A percentile compares a stretch with the other conserved stretches of the same genome.
Conservation (phyloP, 2,329 filamentous ascomycete genomes). For the Neofusicoccum umdonicola region DNA sequence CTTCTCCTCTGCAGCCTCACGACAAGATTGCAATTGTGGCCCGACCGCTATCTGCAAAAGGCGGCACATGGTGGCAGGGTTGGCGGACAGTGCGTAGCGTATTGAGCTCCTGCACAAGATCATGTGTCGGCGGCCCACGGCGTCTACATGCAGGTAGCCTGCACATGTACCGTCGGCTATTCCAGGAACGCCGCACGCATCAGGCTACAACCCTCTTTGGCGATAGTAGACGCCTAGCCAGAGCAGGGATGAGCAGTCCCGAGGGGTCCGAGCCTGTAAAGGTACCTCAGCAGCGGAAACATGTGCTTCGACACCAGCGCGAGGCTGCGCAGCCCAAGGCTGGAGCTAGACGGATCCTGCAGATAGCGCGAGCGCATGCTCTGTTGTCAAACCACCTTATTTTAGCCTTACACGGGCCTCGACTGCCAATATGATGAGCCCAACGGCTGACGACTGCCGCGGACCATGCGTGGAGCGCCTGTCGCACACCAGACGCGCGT, state of each 20-base stretch:
- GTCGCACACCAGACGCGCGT: neutral
- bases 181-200: neutral
- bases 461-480: neutral
- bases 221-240: neutral
- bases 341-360: neutral
- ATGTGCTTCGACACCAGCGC: neutral
- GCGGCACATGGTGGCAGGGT: neutral
- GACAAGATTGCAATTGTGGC: neutral
- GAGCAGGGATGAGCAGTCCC: neutral
- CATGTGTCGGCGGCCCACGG: neutral
- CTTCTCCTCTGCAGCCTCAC: neutral
- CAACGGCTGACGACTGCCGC: constrained; percentile 5
- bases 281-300: neutral
- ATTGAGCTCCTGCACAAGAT: constrained; percentile 1
- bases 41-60: neutral
- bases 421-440: neutral
- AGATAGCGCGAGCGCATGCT: neutral
- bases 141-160: neutral
- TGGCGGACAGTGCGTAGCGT: neutral
- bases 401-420: constrained; percentile 1
- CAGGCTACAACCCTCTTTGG: neutral
- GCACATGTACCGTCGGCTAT: neutral
- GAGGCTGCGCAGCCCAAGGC: neutral
- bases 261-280: neutral
- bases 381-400: constrained; percentile 6